Evolutionary conservation across 2,329 filamentous ascomycete species (phyloP).

Genomic region (Venturia nashicola): DNA sequence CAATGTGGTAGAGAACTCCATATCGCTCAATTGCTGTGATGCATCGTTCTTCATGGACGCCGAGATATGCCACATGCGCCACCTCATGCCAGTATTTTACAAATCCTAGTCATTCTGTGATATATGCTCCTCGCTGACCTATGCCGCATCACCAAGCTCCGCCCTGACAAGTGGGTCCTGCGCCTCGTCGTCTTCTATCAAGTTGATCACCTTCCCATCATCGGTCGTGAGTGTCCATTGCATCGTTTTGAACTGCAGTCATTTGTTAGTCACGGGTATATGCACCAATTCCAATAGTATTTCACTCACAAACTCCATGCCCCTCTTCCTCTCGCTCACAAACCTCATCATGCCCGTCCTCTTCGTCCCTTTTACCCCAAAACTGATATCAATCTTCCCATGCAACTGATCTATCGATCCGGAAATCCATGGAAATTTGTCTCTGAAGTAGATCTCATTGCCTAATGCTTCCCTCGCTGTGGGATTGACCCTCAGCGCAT

Average conservation of each 20-base stretch:
- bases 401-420: slow-evolving; percentile 81
- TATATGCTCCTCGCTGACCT: background rate
- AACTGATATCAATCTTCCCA: slow-evolving; percentile 76
- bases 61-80: background rate
- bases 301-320: slow-evolving; percentile 43
- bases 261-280: slow-evolving; percentile 11
- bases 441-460: slow-evolving; percentile 47
- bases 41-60: background rate
- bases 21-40: background rate
- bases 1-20: background rate
- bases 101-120: background rate
- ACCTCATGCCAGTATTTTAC: background rate
- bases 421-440: slow-evolving; percentile 30
- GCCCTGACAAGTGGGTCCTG: slow-evolving; percentile 1
- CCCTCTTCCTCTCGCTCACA: slow-evolving; percentile 57
- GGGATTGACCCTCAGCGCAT: slow-evolving; percentile 73
- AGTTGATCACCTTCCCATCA: slow-evolving; percentile 47
- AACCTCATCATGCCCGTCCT: slow-evolving; percentile 66
- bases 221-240: slow-evolving; percentile 76
- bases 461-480: slow-evolving; percentile 67
- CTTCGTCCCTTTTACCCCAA: slow-evolving; percentile 72
- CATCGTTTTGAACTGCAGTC: slow-evolving; percentile 59
- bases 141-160: background rate
- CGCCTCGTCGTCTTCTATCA: background rate
- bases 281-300: background rate